Conservation (phyloP, 1,284 basidiomycete genomes). For the Exobasidium cylindrosporum region DNA sequence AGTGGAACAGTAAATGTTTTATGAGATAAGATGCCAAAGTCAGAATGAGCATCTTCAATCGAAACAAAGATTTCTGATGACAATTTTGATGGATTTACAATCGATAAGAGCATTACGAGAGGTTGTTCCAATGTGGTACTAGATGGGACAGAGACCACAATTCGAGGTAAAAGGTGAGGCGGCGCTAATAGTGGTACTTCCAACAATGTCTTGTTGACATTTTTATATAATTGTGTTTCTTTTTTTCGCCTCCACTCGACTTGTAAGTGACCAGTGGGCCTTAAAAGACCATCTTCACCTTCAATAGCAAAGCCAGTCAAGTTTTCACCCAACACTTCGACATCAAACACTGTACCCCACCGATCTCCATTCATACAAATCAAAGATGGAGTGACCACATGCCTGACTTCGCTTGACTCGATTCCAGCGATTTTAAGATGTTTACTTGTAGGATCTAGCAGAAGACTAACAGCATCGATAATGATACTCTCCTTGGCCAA, state of each 20-base stretch:
- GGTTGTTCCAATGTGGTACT: slow-evolving; percentile 8
- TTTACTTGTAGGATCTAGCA: slow-evolving; percentile 9
- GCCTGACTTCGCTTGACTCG: background rate
- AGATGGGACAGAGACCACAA: slow-evolving; percentile 16
- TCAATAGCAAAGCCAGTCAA: slow-evolving; percentile 1
- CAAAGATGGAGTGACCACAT: no score
- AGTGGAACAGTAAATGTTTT: slow-evolving; percentile 12
- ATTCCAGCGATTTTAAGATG: background rate
- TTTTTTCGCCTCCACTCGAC: slow-evolving; percentile 9
- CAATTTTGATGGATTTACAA: slow-evolving; percentile 10
- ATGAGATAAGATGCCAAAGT: slow-evolving; percentile 7
- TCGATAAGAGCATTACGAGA: slow-evolving; percentile 10
- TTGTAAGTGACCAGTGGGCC: slow-evolving; percentile 15
- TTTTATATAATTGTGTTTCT: background rate
- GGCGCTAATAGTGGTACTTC: slow-evolving; percentile 15
- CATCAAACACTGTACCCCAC: slow-evolving; percentile 14
- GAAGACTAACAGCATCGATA: slow-evolving; percentile 8
- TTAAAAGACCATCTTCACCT: slow-evolving; percentile 4
- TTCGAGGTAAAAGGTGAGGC: slow-evolving; percentile 14
- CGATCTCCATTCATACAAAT: slow-evolving; percentile 15
- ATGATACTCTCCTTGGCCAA: background rate
- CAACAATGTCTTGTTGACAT: slow-evolving; percentile 5
- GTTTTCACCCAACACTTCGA: slow-evolving; percentile 13
- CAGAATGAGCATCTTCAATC: slow-evolving; percentile 3
- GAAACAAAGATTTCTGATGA: slow-evolving; percentile 9